Evolutionary conservation across 169 alveolate genomes (phyloP).

Genomic region (Plasmodium gallinaceum): DNA sequence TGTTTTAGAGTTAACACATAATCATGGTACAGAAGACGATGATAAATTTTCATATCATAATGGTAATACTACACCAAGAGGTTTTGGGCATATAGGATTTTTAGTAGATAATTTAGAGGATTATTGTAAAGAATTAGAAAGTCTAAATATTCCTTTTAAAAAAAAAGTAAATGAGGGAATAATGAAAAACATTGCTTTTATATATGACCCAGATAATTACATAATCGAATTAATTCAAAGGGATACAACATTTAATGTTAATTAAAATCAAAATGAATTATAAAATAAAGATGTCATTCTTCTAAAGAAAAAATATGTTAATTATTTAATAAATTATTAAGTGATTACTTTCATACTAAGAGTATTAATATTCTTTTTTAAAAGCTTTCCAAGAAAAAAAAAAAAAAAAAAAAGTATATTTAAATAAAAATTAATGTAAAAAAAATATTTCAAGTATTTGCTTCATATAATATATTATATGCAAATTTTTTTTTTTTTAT

Average conservation of each 20-base stretch:
- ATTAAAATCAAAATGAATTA: background rate
- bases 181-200: slow-evolving; percentile 85
- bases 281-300: no score
- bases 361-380: no score
- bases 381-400: no score
- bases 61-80: slow-evolving; percentile 84
- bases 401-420: no score
- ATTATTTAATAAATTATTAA: no score
- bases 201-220: slow-evolving; percentile 86
- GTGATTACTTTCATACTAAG: no score
- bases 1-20: slow-evolving; percentile 83
- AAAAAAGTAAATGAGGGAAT: slow-evolving; percentile 83
- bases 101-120: slow-evolving; percentile 81
- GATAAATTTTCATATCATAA: slow-evolving; percentile 78
- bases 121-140: slow-evolving; percentile 80
- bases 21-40: slow-evolving; percentile 84
- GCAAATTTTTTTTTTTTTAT: no score
- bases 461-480: no score
- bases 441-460: no score
- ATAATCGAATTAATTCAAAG: slow-evolving; percentile 80
- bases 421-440: no score
- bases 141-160: slow-evolving; percentile 58
- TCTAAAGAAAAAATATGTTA: no score
- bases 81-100: slow-evolving; percentile 86
- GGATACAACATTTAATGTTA: slow-evolving; percentile 45